Conservation (phyloP, 2,329 filamentous ascomycete species). For the Aspergillus sp. region DNA sequence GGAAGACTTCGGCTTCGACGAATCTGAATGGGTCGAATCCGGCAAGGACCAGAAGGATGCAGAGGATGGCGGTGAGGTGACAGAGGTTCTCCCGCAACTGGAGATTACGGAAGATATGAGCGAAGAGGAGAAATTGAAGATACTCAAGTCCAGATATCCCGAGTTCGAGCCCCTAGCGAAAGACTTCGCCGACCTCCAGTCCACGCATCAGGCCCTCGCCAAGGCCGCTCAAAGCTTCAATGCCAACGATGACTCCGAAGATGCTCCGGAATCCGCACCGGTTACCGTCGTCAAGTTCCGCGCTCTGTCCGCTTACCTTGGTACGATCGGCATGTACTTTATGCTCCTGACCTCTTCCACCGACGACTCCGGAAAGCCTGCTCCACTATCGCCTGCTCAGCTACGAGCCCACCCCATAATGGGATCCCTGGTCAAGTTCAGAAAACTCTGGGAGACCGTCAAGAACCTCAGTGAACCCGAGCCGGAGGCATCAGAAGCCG, state of each 20-base stretch:
- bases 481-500: slow-evolving; percentile 7
- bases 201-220: slow-evolving; percentile 60
- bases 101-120: slow-evolving; percentile 80
- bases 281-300: slow-evolving; percentile 73
- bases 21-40: slow-evolving; percentile 75
- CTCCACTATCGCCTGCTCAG: slow-evolving; percentile 72
- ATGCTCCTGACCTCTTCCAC: slow-evolving; percentile 82
- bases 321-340: slow-evolving; percentile 89
- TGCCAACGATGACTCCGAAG: slow-evolving; percentile 31
- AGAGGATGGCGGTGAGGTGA: slow-evolving; percentile 63
- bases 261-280: slow-evolving; percentile 48
- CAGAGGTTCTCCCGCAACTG: slow-evolving; percentile 80
- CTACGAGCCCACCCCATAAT: slow-evolving; percentile 90
- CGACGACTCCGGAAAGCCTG: slow-evolving; percentile 55
- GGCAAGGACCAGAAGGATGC: slow-evolving; percentile 52
- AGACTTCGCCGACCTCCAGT: slow-evolving; percentile 74
- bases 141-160: slow-evolving; percentile 80
- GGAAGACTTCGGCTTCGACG: slow-evolving; percentile 90
- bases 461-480: slow-evolving; percentile 63
- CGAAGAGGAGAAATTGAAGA: slow-evolving; percentile 70
- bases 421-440: slow-evolving; percentile 76
- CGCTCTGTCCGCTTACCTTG: slow-evolving; percentile 82
- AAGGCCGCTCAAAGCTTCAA: slow-evolving; percentile 62
- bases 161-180: slow-evolving; percentile 85
- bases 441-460: slow-evolving; percentile 76